Conservation (phyloP, 2,329 filamentous ascomycete species). For the Beauveria rudraprayagi region DNA sequence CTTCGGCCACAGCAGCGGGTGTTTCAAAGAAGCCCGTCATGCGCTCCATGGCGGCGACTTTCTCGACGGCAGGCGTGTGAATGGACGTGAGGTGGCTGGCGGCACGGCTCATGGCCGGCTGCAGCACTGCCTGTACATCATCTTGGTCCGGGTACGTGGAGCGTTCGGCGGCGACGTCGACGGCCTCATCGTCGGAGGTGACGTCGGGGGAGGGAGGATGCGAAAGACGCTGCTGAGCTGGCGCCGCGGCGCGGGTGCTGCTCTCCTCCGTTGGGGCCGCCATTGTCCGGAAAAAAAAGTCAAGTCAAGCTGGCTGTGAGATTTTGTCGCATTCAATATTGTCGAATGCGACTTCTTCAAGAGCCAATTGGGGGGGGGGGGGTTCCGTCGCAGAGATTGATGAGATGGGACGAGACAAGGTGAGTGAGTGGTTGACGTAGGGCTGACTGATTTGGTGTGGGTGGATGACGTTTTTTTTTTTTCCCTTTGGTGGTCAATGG, state of each 20-base stretch:
- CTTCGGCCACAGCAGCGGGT: slow-evolving; percentile 10
- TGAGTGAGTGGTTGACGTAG: neutral
- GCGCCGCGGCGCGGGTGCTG: neutral
- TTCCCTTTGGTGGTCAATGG: neutral
- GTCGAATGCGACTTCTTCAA: too few species aligned
- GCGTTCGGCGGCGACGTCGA: slow-evolving; percentile 24
- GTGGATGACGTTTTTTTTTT: neutral
- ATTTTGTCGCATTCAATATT: neutral
- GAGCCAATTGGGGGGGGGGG: too few species aligned
- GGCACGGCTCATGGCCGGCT: slow-evolving; percentile 48
- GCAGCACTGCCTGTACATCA: slow-evolving; percentile 51
- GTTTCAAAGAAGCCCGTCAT: slow-evolving; percentile 21
- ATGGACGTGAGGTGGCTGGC: slow-evolving; percentile 48
- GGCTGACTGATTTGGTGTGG: neutral
- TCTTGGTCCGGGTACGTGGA: slow-evolving; percentile 40
- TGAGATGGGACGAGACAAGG: neutral
- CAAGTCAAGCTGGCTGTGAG: neutral
- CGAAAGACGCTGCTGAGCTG: neutral
- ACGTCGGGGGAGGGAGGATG: neutral
- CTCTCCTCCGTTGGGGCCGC: neutral
- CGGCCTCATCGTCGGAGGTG: slow-evolving; percentile 12
- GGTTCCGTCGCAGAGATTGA: neutral
- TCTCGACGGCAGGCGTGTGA: slow-evolving; percentile 49
- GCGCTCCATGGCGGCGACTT: slow-evolving; percentile 45
- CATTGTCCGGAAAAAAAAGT: neutral